A percentile compares a stretch with the other conserved stretches of the same genome.
phyloP scores from a whole-genome alignment of 345 rosid genomes.

The Melastoma malabathricum region DNA sequence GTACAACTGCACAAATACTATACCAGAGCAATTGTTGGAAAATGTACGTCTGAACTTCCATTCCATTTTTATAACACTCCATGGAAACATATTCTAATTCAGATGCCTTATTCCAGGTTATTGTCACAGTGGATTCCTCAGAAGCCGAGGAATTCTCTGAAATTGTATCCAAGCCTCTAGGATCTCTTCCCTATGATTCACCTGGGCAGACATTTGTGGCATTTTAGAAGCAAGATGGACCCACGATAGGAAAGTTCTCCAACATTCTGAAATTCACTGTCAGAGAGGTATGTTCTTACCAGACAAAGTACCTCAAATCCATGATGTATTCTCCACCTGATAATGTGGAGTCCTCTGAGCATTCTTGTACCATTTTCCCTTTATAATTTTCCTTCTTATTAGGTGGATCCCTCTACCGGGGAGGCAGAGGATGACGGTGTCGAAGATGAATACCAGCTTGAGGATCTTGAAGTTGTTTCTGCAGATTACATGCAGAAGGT shows the following conservation, averaged over 20 bases:
- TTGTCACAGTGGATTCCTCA: slow-evolving; percentile 76
- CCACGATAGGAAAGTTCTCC: slow-evolving; percentile 81
- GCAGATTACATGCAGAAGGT: slow-evolving; percentile 86
- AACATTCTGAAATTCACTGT: slow-evolving; percentile 76
- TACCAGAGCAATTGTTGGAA: slow-evolving; percentile 89
- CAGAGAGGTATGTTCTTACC: slow-evolving; percentile 86
- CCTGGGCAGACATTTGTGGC: slow-evolving; percentile 89
- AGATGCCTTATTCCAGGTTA: slow-evolving; percentile 39
- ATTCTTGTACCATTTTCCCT: no score
- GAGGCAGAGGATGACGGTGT: slow-evolving; percentile 95
- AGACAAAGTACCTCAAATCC: no score
- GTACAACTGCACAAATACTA: slow-evolving; percentile 93
- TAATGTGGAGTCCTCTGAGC: no score
- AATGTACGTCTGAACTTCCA: no score
- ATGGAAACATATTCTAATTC: no score
- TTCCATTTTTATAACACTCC: no score
- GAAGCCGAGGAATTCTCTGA: slow-evolving; percentile 83
- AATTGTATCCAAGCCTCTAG: slow-evolving; percentile 51
- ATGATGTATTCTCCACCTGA: no score
- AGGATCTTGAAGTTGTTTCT: slow-evolving; percentile 89
- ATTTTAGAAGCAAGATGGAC: slow-evolving; percentile 78
- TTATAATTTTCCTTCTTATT: slow-evolving; percentile 6
- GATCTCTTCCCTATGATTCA: slow-evolving; percentile 80
- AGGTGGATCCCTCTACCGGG: slow-evolving; percentile 88
- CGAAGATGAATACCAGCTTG: slow-evolving; percentile 95